Conservation (phyloP, 108 stramenopile species). For the Cyclotella distinguenda region DNA sequence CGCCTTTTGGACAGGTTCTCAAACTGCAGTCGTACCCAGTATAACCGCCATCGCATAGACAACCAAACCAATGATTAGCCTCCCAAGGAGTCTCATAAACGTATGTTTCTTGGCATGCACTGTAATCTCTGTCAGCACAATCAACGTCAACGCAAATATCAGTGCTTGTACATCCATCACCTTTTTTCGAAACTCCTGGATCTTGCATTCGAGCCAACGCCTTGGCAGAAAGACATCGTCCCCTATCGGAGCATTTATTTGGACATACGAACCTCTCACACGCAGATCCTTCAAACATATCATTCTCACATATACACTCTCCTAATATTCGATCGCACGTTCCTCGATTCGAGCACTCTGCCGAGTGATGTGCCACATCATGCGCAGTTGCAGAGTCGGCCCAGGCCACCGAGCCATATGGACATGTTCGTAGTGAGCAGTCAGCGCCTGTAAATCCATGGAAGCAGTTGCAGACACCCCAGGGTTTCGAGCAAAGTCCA, state of each 20-base stretch:
- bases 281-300: constrained; percentile 60
- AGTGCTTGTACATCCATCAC: constrained; percentile 29
- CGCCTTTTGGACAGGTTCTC: constrained; percentile 63
- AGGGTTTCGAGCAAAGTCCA: constrained; percentile 42
- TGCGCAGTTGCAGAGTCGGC: constrained; percentile 34
- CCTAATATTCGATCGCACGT: constrained; percentile 57
- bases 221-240: constrained; percentile 63
- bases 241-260: constrained; percentile 54
- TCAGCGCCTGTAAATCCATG: constrained; percentile 50
- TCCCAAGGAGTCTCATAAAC: constrained; percentile 65
- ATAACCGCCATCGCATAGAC: constrained; percentile 70
- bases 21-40: constrained; percentile 64
- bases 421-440: constrained; percentile 53
- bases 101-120: constrained; percentile 23
- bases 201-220: constrained; percentile 60
- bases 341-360: constrained; percentile 71
- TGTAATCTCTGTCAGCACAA: constrained; percentile 40
- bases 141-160: constrained; percentile 42
- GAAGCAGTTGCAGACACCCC: constrained; percentile 47
- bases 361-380: constrained; percentile 52
- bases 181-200: constrained; percentile 40
- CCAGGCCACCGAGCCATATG: constrained; percentile 44
- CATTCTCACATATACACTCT: constrained; percentile 48
- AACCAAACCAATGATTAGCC: constrained; percentile 72
- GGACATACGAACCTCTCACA: constrained; percentile 65